Evolutionary conservation across 1,284 basidiomycete genomes (phyloP).

Genomic region (Apiotrichum gamsii): DNA sequence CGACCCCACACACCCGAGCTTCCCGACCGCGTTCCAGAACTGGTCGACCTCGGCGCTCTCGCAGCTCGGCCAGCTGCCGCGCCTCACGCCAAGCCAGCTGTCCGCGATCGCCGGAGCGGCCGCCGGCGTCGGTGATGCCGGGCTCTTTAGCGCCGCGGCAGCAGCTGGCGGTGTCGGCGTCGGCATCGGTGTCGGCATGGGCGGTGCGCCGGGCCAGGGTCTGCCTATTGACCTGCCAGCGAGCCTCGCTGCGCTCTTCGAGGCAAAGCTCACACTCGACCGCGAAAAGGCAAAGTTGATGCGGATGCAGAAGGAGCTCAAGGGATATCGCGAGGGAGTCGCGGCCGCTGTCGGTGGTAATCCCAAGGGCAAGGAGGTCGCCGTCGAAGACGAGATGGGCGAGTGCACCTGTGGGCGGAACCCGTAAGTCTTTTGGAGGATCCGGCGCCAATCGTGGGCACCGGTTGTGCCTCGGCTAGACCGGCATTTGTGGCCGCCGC

Average conservation of each 20-base stretch:
- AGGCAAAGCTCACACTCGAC: conserved; percentile 45
- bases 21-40: conserved; percentile 32
- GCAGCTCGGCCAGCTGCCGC: conserved; percentile 33
- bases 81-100: conserved; percentile 37
- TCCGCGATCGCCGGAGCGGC: conserved; percentile 38
- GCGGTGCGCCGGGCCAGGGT: background rate
- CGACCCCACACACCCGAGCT: conserved; percentile 25
- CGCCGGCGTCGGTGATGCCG: conserved; percentile 33
- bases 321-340: conserved; percentile 38
- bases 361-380: conserved; percentile 32
- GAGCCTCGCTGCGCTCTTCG: conserved; percentile 43
- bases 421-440: conserved; percentile 26
- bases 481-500: no score
- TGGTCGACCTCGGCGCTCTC: conserved; percentile 37
- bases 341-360: conserved; percentile 15
- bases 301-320: conserved; percentile 46
- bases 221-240: conserved; percentile 40
- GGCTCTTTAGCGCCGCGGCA: conserved; percentile 16
- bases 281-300: conserved; percentile 45
- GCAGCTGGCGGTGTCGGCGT: background rate
- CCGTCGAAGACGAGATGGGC: conserved; percentile 23
- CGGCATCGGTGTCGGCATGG: background rate
- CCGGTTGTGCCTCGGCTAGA: background rate
- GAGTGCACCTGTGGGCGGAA: conserved; percentile 40
- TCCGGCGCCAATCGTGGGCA: background rate